Conservation (phyloP, 177 flowering plant genomes). For the Vitis hybrid region DNA sequence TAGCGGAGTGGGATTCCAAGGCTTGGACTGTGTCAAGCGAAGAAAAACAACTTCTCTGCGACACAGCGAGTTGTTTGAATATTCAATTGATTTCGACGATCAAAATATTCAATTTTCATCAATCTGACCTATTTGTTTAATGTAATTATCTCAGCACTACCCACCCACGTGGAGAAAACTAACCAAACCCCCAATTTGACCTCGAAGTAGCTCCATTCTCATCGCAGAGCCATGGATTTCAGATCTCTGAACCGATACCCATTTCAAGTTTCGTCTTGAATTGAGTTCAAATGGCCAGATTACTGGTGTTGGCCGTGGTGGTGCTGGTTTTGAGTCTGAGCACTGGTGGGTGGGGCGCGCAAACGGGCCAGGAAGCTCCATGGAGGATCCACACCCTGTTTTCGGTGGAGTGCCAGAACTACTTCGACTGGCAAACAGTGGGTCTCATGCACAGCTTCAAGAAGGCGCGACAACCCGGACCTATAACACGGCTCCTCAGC, state of each 20-base stretch:
- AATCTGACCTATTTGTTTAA: too few relatives aligned
- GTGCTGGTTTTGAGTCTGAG: constrained; percentile 4
- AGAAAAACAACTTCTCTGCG: too few relatives aligned
- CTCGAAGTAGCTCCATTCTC: neutral
- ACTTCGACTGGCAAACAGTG: constrained; percentile 99
- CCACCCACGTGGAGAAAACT: too few relatives aligned
- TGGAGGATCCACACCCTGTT: constrained; percentile 93
- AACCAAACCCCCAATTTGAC: constrained; percentile 4
- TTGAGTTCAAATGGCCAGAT: constrained; percentile 33
- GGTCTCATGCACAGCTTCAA: constrained; percentile 88
- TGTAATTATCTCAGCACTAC: too few relatives aligned
- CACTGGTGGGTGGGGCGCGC: constrained; percentile 21
- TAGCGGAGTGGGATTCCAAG: too few relatives aligned
- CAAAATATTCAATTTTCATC: too few relatives aligned
- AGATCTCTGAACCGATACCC: constrained; percentile 34
- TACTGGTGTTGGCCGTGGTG: constrained; percentile 17
- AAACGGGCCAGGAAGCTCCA: constrained; percentile 42
- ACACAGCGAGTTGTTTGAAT: too few relatives aligned
- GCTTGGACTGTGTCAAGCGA: too few relatives aligned
- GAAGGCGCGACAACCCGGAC: constrained; percentile 91
- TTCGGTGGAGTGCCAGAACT: constrained; percentile 94
- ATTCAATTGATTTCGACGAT: too few relatives aligned
- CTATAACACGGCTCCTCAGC: constrained; percentile 86
- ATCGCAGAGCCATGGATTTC: constrained; percentile 18
- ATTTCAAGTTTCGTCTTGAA: constrained; percentile 23